Conservation (phyloP, 2,329 filamentous ascomycete species). For the Botryotinia narcissicola region DNA sequence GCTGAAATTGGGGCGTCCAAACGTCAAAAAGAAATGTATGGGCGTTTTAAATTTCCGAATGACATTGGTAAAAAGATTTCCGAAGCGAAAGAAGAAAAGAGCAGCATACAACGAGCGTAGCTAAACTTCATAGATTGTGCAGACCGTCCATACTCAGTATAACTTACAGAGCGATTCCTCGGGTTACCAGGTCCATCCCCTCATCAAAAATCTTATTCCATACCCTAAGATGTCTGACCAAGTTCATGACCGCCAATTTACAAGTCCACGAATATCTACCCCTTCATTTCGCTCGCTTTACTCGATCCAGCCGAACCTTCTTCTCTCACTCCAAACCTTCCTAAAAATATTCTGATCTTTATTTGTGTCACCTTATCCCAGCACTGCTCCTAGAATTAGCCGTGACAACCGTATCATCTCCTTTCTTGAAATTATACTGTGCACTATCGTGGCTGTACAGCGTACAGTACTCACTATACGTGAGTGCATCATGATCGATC, state of each 20-base stretch:
- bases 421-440: not conserved
- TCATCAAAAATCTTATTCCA: not conserved
- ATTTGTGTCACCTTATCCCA: not conserved
- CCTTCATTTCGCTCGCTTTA: slow-evolving; percentile 9
- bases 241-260: not conserved
- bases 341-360: not conserved
- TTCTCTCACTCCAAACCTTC: not conserved
- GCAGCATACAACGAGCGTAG: not conserved
- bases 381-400: not conserved
- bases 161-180: not conserved
- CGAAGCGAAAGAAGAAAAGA: not conserved
- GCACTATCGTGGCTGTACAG: slow-evolving; percentile 5
- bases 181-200: not conserved
- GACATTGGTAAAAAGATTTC: not conserved
- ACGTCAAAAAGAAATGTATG: not conserved
- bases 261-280: not conserved
- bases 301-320: not conserved
- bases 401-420: slow-evolving; percentile 1
- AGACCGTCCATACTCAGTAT: not conserved
- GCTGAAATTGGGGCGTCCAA: not conserved
- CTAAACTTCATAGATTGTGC: not conserved
- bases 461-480: not conserved
- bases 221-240: not conserved
- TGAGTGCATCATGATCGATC: not conserved
- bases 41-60: not conserved